Evolutionary conservation across 305 asterid species (phyloP).

Genomic region (Solanum chacoense): DNA sequence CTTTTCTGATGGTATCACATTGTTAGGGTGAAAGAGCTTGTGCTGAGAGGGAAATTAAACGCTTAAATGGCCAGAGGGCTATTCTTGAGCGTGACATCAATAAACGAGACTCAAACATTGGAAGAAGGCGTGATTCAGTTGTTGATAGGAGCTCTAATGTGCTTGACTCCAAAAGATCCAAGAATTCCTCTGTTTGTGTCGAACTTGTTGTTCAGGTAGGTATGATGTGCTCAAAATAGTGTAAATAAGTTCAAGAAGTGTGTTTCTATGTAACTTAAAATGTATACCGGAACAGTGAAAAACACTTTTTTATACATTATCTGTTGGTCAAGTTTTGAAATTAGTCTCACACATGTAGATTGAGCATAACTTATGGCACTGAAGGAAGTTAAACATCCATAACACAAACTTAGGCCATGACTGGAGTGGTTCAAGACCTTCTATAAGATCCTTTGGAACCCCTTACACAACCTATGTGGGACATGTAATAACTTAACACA

Average conservation of each 20-base stretch:
- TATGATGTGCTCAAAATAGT: neutral
- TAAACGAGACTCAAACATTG: conserved; percentile 57
- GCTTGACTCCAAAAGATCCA: conserved; percentile 53
- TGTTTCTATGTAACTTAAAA: neutral
- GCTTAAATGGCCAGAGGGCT: conserved; percentile 61
- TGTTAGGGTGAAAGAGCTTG: conserved; percentile 81
- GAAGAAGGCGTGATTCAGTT: conserved; percentile 55
- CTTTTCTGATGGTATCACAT: neutral
- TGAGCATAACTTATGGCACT: neutral
- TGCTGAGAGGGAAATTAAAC: conserved; percentile 76
- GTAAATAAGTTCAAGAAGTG: conserved; percentile 1
- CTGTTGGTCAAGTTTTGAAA: neutral
- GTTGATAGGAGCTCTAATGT: conserved; percentile 50
- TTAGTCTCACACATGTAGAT: neutral
- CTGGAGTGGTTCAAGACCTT: neutral
- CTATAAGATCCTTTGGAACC: neutral
- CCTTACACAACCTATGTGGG: neutral
- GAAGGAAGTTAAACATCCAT: neutral
- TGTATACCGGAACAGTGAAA: neutral
- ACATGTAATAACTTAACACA: neutral
- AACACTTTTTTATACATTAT: neutral
- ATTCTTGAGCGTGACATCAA: conserved; percentile 80
- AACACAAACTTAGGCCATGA: neutral
- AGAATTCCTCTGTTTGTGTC: conserved; percentile 33
- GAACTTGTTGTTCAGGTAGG: conserved; percentile 45